Evolutionary conservation across 768 basidiomycete species (phyloP).

Genomic region (Leccinum imitatum): DNA sequence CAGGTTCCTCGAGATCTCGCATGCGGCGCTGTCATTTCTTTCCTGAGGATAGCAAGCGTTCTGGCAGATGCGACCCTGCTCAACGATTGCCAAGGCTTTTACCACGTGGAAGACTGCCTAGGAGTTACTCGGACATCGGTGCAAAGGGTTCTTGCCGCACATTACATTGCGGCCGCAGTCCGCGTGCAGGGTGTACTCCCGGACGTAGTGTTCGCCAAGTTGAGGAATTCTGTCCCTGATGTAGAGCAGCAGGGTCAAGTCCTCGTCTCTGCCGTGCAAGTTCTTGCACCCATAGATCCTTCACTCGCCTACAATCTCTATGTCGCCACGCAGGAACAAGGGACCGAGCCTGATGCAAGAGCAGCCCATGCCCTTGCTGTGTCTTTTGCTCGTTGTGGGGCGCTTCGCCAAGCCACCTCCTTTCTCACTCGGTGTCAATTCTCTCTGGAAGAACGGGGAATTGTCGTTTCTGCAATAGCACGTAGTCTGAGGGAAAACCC

Average conservation of each 20-base stretch:
- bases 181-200: slow-evolving; percentile 29
- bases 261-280: slow-evolving; percentile 19
- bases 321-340: slow-evolving; percentile 26
- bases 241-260: slow-evolving; percentile 29
- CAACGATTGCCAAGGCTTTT: slow-evolving; percentile 37
- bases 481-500: slow-evolving; percentile 37
- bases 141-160: slow-evolving; percentile 17
- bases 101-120: slow-evolving; percentile 26
- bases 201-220: slow-evolving; percentile 31
- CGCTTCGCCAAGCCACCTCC: slow-evolving; percentile 26
- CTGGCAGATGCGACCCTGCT: slow-evolving; percentile 39
- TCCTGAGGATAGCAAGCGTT: slow-evolving; percentile 45
- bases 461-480: slow-evolving; percentile 41
- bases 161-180: slow-evolving; percentile 29
- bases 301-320: slow-evolving; percentile 36
- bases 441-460: slow-evolving; percentile 33
- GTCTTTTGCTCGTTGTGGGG: slow-evolving; percentile 28
- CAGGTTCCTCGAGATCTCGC: slow-evolving; percentile 33
- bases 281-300: slow-evolving; percentile 30
- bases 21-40: slow-evolving; percentile 38
- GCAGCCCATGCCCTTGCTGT: slow-evolving; percentile 34
- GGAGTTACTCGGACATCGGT: background rate
- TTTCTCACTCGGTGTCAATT: slow-evolving; percentile 37
- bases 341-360: slow-evolving; percentile 23
- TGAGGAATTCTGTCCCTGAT: slow-evolving; percentile 28